Evolutionary conservation across 345 rosid species (phyloP).

Genomic region (Brassica napus): Da-Ae NC_063451.1:40013501-40014000

Average conservation of each 20-base stretch:
- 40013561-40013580: conserved; percentile 24
- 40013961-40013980: background rate
- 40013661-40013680: conserved; percentile 24
- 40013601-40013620: conserved; percentile 29
- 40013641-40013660: conserved; percentile 33
- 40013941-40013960: background rate
- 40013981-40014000: background rate
- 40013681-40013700: background rate
- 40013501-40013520: conserved; percentile 32
- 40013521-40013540: conserved; percentile 30
- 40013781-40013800: conserved; percentile 8
- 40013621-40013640: conserved; percentile 29
- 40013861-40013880: background rate
- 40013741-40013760: conserved; percentile 18
- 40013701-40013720: conserved; percentile 12
- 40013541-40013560: conserved; percentile 25
- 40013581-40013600: background rate
- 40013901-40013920: background rate
- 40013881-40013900: background rate
- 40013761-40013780: background rate
- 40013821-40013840: conserved; percentile 1
- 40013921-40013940: background rate
- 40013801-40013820: conserved; percentile 17
- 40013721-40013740: conserved; percentile 25
- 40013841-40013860: background rate